Conservation (phyloP, 805 yeast species). For the Suhomyces sp. region DNA sequence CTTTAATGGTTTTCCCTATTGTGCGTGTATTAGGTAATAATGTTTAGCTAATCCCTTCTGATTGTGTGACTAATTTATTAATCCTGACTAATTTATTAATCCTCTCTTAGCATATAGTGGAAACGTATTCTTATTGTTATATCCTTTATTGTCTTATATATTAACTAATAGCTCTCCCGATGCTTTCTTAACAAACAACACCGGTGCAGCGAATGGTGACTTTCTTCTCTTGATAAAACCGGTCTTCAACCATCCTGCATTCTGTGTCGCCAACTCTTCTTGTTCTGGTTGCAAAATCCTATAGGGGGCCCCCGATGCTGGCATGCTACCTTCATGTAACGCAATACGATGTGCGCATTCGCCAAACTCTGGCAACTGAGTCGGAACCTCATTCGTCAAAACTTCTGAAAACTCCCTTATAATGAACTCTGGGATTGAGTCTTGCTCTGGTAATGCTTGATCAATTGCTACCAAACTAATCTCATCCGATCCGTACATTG, state of each 20-base stretch:
- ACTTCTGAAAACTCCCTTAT: neutral
- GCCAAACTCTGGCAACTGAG: neutral
- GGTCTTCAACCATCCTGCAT: neutral
- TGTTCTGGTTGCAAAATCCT: neutral
- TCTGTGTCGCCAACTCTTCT: neutral
- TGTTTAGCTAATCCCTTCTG: too few relatives aligned
- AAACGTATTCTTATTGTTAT: too few relatives aligned
- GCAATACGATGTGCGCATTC: neutral
- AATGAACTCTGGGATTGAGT: neutral
- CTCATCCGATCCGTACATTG: too few relatives aligned
- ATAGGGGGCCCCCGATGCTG: neutral
- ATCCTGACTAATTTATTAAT: too few relatives aligned
- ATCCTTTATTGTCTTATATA: too few relatives aligned
- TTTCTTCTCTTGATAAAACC: neutral
- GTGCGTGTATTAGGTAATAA: too few relatives aligned
- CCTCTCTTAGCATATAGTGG: too few relatives aligned
- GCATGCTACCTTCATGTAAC: neutral
- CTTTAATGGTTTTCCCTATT: too few relatives aligned
- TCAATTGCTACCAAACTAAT: too few relatives aligned
- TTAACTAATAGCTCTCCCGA: neutral
- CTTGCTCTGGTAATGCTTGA: too few relatives aligned
- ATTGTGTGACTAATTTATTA: too few relatives aligned
- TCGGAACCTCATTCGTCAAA: neutral
- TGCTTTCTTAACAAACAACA: neutral
- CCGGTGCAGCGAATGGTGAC: neutral